Evolutionary conservation across 768 basidiomycete genomes (phyloP).

Genomic region (Lentinula guzmanii): DNA sequence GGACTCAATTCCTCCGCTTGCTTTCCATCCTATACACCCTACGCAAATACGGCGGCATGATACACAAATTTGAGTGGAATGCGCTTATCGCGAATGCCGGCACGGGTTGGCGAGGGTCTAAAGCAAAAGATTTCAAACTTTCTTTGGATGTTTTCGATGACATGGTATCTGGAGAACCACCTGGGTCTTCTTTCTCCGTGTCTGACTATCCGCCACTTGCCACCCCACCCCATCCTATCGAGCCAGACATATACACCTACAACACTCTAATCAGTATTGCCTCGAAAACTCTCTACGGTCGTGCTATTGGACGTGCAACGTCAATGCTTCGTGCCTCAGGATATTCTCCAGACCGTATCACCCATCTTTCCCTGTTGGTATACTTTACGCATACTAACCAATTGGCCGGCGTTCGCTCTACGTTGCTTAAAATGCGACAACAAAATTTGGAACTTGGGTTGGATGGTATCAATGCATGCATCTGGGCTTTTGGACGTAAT

Average conservation of each 20-base stretch:
- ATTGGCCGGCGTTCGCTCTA: slow-evolving; percentile 48
- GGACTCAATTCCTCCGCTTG: slow-evolving; percentile 55
- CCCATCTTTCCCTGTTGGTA: slow-evolving; percentile 53
- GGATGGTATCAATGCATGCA: slow-evolving; percentile 62
- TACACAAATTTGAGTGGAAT: slow-evolving; percentile 74
- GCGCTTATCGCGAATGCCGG: slow-evolving; percentile 63
- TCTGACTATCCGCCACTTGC: slow-evolving; percentile 4
- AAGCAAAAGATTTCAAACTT: slow-evolving; percentile 49
- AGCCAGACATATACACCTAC: slow-evolving; percentile 66
- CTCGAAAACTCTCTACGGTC: slow-evolving; percentile 36
- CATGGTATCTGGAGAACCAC: slow-evolving; percentile 41
- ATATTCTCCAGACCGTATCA: slow-evolving; percentile 52
- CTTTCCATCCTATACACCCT: slow-evolving; percentile 62
- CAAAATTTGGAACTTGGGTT: slow-evolving; percentile 48
- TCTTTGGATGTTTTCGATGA: slow-evolving; percentile 58
- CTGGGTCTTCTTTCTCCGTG: slow-evolving; percentile 26
- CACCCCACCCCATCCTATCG: slow-evolving; percentile 15
- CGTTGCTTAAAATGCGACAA: slow-evolving; percentile 45
- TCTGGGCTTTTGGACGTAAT: slow-evolving; percentile 62
- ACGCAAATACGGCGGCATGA: slow-evolving; percentile 43
- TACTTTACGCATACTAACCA: slow-evolving; percentile 46
- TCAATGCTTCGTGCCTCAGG: slow-evolving; percentile 49
- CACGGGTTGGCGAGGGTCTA: slow-evolving; percentile 56
- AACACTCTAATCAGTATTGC: slow-evolving; percentile 65
- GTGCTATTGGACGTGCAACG: slow-evolving; percentile 44